Conservation (phyloP, 1,284 basidiomycete species). For the Trichosporon ovoides region DNA sequence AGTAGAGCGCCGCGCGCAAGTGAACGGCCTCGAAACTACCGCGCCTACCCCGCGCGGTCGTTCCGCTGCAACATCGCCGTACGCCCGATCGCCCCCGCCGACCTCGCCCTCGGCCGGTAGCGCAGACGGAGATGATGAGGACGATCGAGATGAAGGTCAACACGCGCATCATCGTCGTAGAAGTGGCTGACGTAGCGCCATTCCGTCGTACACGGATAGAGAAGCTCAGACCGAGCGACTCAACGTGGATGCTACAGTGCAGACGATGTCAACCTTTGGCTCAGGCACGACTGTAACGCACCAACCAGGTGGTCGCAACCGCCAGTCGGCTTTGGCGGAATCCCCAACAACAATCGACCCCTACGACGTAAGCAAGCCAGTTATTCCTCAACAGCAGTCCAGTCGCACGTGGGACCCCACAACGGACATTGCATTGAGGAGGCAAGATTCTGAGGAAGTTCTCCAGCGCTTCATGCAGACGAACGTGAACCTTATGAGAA, state of each 20-base stretch:
- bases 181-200: no score
- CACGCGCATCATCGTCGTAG: constrained; percentile 9
- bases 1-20: not conserved
- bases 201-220: constrained; percentile 35
- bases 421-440: constrained; percentile 47
- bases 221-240: constrained; percentile 34
- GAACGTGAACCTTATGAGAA: no score
- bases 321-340: no score
- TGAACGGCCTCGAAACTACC: constrained; percentile 19
- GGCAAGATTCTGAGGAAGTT: constrained; percentile 73
- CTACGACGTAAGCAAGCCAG: not conserved
- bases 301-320: not conserved
- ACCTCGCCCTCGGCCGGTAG: constrained; percentile 24
- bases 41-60: constrained; percentile 30
- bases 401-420: constrained; percentile 34
- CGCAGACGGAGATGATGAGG: constrained; percentile 39
- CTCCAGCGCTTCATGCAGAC: constrained; percentile 57
- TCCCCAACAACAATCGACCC: no score
- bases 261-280: no score
- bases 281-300: no score
- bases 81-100: not conserved
- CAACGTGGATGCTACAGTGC: constrained; percentile 31
- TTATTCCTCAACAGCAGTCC: not conserved
- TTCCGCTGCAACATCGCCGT: not conserved
- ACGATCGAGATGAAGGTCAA: constrained; percentile 16